Percentiles rank a stretch among this genome's conserved stretches.
Conservation (phyloP, 164 flowering plant species). For the Vitis cinerea region DNA sequence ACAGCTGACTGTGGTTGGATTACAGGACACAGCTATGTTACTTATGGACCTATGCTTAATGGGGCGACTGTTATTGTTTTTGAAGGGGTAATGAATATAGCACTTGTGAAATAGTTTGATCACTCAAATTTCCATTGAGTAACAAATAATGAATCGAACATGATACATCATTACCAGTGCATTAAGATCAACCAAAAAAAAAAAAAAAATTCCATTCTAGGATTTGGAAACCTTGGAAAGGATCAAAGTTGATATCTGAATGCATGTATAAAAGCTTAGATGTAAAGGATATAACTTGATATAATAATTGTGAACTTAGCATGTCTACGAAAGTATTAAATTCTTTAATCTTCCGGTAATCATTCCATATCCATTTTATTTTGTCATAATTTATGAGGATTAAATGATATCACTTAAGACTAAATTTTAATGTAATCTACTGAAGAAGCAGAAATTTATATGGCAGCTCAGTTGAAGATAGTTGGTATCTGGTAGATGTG, state of each 20-base stretch:
- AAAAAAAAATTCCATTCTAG: no score
- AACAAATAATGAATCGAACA: not conserved
- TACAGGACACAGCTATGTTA: conserved; percentile 97
- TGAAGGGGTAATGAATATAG: conserved; percentile 80
- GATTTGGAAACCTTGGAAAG: not conserved
- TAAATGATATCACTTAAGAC: no score
- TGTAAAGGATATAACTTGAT: not conserved
- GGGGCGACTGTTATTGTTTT: conserved; percentile 72
- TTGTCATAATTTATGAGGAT: not conserved
- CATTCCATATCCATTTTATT: not conserved
- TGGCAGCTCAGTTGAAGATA: no score
- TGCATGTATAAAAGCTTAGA: not conserved
- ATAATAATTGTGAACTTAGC: not conserved
- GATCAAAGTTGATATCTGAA: not conserved
- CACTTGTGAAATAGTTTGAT: not conserved
- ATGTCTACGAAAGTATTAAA: not conserved
- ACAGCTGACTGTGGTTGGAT: conserved; percentile 99
- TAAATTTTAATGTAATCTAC: no score
- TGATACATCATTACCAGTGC: not conserved
- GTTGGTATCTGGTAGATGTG: no score
- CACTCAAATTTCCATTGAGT: not conserved
- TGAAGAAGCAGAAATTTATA: no score
- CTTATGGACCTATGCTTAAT: conserved; percentile 97
- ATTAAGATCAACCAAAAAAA: not conserved
- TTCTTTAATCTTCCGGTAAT: not conserved